Evolutionary conservation across 108 stramenopile species (phyloP).

Genomic region (Mediolabrus comicus): DNA sequence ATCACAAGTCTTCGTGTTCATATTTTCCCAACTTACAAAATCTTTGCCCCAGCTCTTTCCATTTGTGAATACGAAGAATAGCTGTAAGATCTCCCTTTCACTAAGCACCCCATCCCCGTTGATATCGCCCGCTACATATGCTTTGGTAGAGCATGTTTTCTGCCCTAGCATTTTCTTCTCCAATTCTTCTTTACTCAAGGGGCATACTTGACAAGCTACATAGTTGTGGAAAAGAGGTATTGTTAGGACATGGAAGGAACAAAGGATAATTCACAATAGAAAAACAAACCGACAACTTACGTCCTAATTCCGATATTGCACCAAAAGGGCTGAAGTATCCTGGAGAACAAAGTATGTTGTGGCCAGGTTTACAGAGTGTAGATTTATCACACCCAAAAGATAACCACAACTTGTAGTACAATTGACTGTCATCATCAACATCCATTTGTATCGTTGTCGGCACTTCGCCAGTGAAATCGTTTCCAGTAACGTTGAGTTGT

Average conservation of each 20-base stretch:
- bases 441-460: neutral
- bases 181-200: slow-evolving; percentile 14
- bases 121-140: slow-evolving; percentile 54
- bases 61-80: slow-evolving; percentile 47
- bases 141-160: slow-evolving; percentile 31
- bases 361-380: neutral
- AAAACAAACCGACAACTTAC: no score
- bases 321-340: neutral
- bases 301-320: neutral
- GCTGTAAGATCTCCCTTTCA: slow-evolving; percentile 51
- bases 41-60: slow-evolving; percentile 55
- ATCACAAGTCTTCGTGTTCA: slow-evolving; percentile 37
- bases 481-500: slow-evolving; percentile 12
- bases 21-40: slow-evolving; percentile 51
- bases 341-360: slow-evolving; percentile 2
- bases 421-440: neutral
- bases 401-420: neutral
- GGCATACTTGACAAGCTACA: slow-evolving; percentile 2
- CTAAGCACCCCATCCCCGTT: slow-evolving; percentile 59
- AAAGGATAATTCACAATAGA: no score
- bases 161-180: slow-evolving; percentile 38
- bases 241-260: no score
- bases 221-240: neutral
- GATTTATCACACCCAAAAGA: neutral
- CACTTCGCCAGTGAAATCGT: neutral